Evolutionary conservation across 257 asterid genomes (phyloP), one percentile per base, ranked within the genome.

Genomic region (Solanum gracilifrons): DNA sequence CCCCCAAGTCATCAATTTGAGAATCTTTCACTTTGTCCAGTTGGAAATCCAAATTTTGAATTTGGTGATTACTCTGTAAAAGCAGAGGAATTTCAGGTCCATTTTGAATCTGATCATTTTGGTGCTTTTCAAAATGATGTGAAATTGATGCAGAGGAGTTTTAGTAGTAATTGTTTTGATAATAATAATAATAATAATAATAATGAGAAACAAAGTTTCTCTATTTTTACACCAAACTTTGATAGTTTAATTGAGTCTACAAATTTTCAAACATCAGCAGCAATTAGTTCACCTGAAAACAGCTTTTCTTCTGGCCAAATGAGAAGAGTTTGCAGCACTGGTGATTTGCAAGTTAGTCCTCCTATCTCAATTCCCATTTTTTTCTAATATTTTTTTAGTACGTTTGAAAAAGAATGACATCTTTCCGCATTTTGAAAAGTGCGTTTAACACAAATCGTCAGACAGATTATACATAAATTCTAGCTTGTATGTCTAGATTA

Each of bases 311-410:
- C 92, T 25, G 86, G 92, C 41, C 98, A 93, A 88, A 95, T 96
- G 90, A 94, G 98, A 89, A 92, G 98, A 87, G 98, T 87, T 71
- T 94, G 94, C 92, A 95, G 98, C 89, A 91, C 98, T 48, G 99
- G 98, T 39, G 99, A 96, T 87, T 90, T 96, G 86, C 99, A 93
- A 35, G 98, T 96, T 37, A 87, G 92, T 72, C 9, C 41, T 7
- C n/a, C 9, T 68, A 3, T 29, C 79, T 69, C 21, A 35, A 18
- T 16, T 69, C 37, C 11, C 68, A 13, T 25, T 43, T 74, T 75
- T 25, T 55, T 25, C 32, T 13, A 75, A 0, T 36, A 8, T 12
- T 76, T n/a, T 51, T 37, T 25, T 4, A 16, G 0, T 9, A 16
- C 0, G 2, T 41, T 39, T 0, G 0, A 1, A n/a, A 37, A 39